A percentile compares a stretch with the other conserved stretches of the same genome.
phyloP scores from a whole-genome alignment of 2,329 filamentous ascomycete species.

The Penicillium glabrum region DNA sequence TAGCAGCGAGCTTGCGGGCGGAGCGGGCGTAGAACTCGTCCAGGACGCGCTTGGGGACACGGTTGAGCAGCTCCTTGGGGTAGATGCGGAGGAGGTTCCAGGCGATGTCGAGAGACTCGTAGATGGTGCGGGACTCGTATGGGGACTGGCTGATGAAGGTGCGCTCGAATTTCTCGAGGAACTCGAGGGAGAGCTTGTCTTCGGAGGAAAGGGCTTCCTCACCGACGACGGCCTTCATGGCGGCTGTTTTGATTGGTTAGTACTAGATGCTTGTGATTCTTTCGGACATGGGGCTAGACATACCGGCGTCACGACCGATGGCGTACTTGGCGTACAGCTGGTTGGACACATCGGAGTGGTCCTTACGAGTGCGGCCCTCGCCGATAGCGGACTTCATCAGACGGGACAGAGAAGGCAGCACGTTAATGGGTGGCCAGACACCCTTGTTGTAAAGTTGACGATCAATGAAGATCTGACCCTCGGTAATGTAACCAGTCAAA shows the following conservation, averaged over 20 bases:
- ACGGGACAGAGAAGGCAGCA: constrained; percentile 94
- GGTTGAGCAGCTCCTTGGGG: constrained; percentile 96
- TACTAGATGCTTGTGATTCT: neutral
- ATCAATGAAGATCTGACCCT: constrained; percentile 98
- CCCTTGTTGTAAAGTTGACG: constrained; percentile 93
- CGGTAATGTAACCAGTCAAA: constrained; percentile 97
- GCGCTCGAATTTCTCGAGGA: constrained; percentile 97
- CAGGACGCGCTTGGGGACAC: constrained; percentile 79
- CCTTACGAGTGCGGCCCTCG: constrained; percentile 92
- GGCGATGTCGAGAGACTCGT: constrained; percentile 90
- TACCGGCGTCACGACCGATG: constrained; percentile 87
- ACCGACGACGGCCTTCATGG: constrained; percentile 99
- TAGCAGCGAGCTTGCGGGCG: constrained; percentile 44
- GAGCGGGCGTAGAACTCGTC: constrained; percentile 77
- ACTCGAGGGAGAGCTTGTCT: constrained; percentile 96
- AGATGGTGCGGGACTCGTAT: constrained; percentile 89
- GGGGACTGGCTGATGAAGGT: constrained; percentile 89
- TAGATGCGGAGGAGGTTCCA: constrained; percentile 97
- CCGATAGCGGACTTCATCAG: constrained; percentile 99
- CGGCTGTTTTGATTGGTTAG: constrained; percentile 52
- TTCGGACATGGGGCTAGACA: constrained; percentile 15
- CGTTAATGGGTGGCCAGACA: constrained; percentile 98
- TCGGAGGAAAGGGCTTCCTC: constrained; percentile 94
- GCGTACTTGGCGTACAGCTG: constrained; percentile 99
- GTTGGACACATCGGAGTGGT: constrained; percentile 98